phyloP scores from a whole-genome alignment of 495 filamentous ascomycete genomes.

The Aspergillus indologenus region DNA sequence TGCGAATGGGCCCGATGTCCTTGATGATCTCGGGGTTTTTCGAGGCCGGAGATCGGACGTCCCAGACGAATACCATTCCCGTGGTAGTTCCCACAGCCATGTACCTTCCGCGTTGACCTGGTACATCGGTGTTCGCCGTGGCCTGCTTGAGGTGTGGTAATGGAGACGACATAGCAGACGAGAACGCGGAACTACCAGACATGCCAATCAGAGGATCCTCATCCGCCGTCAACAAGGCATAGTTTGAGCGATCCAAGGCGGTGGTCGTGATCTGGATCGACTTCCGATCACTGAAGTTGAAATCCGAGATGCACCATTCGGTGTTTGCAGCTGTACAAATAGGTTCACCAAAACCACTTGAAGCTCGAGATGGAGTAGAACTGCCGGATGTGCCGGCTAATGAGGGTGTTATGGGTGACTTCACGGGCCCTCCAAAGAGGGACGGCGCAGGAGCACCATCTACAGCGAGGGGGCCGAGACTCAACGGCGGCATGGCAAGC shows the following conservation, averaged over 20 bases:
- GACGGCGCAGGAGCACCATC: slow-evolving; percentile 20
- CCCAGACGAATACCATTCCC: slow-evolving; percentile 81
- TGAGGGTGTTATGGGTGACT: slow-evolving; percentile 6
- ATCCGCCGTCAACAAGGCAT: slow-evolving; percentile 62
- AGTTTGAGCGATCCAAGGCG: slow-evolving; percentile 72
- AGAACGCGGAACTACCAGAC: slow-evolving; percentile 51
- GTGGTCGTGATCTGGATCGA: slow-evolving; percentile 62
- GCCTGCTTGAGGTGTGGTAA: slow-evolving; percentile 46
- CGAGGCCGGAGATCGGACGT: slow-evolving; percentile 64
- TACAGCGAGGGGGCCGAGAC: neutral
- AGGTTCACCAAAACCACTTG: slow-evolving; percentile 18
- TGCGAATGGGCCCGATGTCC: slow-evolving; percentile 61
- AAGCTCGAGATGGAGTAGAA: slow-evolving; percentile 31
- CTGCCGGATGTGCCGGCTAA: slow-evolving; percentile 15
- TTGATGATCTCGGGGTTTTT: slow-evolving; percentile 49
- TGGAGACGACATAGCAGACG: slow-evolving; percentile 59
- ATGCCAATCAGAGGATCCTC: slow-evolving; percentile 72
- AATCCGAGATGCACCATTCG: slow-evolving; percentile 61
- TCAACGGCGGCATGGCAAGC: slow-evolving; percentile 14
- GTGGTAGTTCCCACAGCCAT: slow-evolving; percentile 75
- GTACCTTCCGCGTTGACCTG: slow-evolving; percentile 79
- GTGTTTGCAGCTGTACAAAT: slow-evolving; percentile 24
- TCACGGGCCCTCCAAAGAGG: slow-evolving; percentile 36
- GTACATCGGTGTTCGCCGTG: slow-evolving; percentile 52
- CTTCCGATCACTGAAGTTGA: slow-evolving; percentile 52